Evolutionary conservation across 2,329 filamentous ascomycete genomes (phyloP).

Genomic region (Aspergillus tubingensis): DNA sequence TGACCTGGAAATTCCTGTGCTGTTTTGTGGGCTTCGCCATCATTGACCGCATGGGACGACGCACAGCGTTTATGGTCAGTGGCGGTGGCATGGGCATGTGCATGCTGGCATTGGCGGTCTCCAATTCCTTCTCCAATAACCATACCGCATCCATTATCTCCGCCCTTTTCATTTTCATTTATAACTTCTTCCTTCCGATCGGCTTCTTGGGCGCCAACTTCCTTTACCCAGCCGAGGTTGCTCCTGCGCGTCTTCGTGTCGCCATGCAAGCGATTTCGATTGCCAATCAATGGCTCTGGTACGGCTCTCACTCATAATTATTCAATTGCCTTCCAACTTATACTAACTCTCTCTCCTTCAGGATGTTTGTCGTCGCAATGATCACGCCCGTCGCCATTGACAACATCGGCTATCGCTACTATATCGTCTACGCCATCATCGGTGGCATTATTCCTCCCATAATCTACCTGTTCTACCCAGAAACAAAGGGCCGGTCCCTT

Average conservation of each 20-base stretch:
- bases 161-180: slow-evolving; percentile 22
- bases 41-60: slow-evolving; percentile 22
- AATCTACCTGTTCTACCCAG: slow-evolving; percentile 26
- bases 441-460: slow-evolving; percentile 12
- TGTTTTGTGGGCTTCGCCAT: slow-evolving; percentile 20
- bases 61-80: slow-evolving; percentile 22
- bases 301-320: background rate
- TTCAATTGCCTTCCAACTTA: too few species aligned
- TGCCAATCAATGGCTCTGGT: slow-evolving; percentile 22
- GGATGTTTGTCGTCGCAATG: slow-evolving; percentile 25
- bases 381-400: slow-evolving; percentile 23
- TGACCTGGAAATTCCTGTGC: slow-evolving; percentile 22
- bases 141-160: slow-evolving; percentile 12
- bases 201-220: slow-evolving; percentile 24
- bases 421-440: slow-evolving; percentile 23
- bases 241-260: slow-evolving; percentile 21
- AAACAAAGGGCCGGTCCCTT: slow-evolving; percentile 23
- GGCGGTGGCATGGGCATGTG: slow-evolving; percentile 20
- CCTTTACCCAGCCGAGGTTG: slow-evolving; percentile 24
- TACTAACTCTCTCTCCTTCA: slow-evolving; percentile 5
- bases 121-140: slow-evolving; percentile 15
- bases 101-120: slow-evolving; percentile 20
- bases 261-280: slow-evolving; percentile 19
- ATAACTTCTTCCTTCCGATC: slow-evolving; percentile 24
- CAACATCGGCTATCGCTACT: slow-evolving; percentile 21